These are phyloP conservation scores for Cercospora sp. DNA, from an alignment of 2,329 filamentous ascomycete genomes.

Conservation along the genomic window DNA sequence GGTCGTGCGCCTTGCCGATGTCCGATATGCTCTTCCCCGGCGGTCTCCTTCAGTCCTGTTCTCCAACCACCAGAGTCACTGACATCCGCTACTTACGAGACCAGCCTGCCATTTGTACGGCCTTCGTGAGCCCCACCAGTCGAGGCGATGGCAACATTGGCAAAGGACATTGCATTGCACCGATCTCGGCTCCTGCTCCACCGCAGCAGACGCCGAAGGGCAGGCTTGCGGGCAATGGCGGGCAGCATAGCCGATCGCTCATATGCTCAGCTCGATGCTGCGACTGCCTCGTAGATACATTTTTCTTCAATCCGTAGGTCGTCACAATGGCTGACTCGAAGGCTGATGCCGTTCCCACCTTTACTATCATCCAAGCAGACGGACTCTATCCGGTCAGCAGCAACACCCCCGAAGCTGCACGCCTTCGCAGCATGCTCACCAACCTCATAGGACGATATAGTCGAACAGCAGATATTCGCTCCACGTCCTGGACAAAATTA, in stretches of 20 bases:
- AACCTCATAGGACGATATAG: constrained; percentile 26
- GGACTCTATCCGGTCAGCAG: constrained; percentile 32
- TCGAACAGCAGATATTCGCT: constrained; percentile 36
- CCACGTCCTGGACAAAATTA: constrained; percentile 29
- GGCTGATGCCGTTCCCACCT: constrained; percentile 26
- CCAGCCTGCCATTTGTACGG: background rate
- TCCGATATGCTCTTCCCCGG: background rate
- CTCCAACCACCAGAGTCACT: background rate
- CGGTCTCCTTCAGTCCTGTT: too few species aligned
- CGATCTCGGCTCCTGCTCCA: constrained; percentile 2
- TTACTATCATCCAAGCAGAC: constrained; percentile 37
- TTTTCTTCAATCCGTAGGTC: background rate
- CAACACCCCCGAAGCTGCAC: background rate
- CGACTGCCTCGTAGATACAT: background rate
- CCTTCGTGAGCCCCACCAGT: background rate
- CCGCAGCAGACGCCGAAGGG: constrained; percentile 6
- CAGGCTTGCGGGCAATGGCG: background rate
- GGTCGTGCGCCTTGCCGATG: background rate
- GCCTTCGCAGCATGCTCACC: background rate
- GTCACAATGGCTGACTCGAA: constrained; percentile 5
- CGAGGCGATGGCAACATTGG: background rate
- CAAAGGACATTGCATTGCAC: background rate
- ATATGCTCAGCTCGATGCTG: background rate
- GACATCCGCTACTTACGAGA: background rate
- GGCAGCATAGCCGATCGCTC: constrained; percentile 9